Percentiles rank a stretch among this genome's conserved stretches.
Conservation (phyloP, 2,329 filamentous ascomycete genomes). For the Bisporella sp. region DNA sequence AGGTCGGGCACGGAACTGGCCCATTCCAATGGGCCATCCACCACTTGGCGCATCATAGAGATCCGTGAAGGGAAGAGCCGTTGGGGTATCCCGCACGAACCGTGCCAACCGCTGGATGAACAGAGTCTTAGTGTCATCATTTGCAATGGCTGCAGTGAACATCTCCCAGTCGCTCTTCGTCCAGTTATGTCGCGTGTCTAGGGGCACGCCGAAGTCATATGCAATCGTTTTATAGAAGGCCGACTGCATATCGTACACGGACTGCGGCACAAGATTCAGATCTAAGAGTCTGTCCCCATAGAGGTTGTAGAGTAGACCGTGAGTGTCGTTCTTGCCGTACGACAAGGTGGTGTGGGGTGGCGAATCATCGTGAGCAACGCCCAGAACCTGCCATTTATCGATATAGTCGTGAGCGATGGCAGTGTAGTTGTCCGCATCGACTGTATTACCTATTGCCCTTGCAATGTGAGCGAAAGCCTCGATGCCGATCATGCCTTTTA, state of each 20-base stretch:
- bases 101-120: constrained; percentile 63
- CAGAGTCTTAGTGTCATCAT: constrained; percentile 48
- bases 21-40: constrained; percentile 4
- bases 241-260: constrained; percentile 72
- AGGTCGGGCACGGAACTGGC: constrained; percentile 66
- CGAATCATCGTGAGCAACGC: constrained; percentile 57
- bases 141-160: constrained; percentile 71
- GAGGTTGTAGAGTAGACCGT: constrained; percentile 67
- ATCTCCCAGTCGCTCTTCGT: constrained; percentile 87
- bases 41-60: constrained; percentile 67
- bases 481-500: constrained; percentile 80
- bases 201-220: constrained; percentile 71
- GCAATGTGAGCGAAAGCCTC: constrained; percentile 72
- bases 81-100: constrained; percentile 70
- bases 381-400: constrained; percentile 62
- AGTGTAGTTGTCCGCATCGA: constrained; percentile 52
- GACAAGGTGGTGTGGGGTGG: constrained; percentile 66
- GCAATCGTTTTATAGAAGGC: constrained; percentile 67
- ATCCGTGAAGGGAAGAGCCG: constrained; percentile 67
- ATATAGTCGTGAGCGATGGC: constrained; percentile 63
- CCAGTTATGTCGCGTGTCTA: constrained; percentile 75
- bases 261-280: constrained; percentile 67
- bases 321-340: constrained; percentile 58
- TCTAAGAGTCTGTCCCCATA: constrained; percentile 73
- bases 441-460: constrained; percentile 48